Conservation (phyloP, 768 basidiomycete genomes). For the Leccinum disarticulatum region DNA sequence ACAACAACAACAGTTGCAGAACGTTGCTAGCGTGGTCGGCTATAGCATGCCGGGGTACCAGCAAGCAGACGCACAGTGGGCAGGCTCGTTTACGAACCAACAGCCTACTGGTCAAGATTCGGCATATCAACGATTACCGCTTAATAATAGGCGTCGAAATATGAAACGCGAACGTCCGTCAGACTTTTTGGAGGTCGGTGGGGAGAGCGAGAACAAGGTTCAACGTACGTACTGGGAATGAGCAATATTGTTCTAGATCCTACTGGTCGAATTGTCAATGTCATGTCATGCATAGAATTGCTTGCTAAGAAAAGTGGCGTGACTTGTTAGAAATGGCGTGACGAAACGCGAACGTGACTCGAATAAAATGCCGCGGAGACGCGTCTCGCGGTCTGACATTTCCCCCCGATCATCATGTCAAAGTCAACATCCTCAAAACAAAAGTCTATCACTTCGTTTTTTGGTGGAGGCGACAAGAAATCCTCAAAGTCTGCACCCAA, state of each 20-base stretch:
- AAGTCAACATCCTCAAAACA: conserved; percentile 51
- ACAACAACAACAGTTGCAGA: conserved; percentile 41
- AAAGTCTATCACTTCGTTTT: conserved; percentile 55
- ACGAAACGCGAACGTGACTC: conserved; percentile 28
- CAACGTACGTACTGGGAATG: conserved; percentile 70
- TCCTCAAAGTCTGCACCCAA: conserved; percentile 21
- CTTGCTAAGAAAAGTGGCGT: conserved; percentile 8
- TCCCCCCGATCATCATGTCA: conserved; percentile 48
- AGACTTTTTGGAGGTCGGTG: conserved; percentile 77
- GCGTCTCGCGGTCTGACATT: conserved; percentile 9
- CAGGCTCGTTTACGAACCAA: conserved; percentile 57
- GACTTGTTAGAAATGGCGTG: conserved; percentile 15
- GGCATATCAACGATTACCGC: conserved; percentile 81
- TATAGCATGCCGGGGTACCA: conserved; percentile 47
- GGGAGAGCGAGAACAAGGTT: conserved; percentile 61
- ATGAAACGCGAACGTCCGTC: conserved; percentile 81
- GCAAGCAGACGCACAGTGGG: conserved; percentile 38
- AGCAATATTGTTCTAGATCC: not conserved
- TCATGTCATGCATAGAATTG: not conserved
- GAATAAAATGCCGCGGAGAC: conserved; percentile 14
- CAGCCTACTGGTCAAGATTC: conserved; percentile 72
- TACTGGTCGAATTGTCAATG: conserved; percentile 1
- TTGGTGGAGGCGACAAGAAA: conserved; percentile 39
- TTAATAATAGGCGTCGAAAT: conserved; percentile 77
- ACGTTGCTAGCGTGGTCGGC: conserved; percentile 32